Evolutionary conservation across 495 filamentous ascomycete genomes (phyloP), one percentile per base, ranked within the genome.

Genomic region (Aspergillus cristatus): DNA sequence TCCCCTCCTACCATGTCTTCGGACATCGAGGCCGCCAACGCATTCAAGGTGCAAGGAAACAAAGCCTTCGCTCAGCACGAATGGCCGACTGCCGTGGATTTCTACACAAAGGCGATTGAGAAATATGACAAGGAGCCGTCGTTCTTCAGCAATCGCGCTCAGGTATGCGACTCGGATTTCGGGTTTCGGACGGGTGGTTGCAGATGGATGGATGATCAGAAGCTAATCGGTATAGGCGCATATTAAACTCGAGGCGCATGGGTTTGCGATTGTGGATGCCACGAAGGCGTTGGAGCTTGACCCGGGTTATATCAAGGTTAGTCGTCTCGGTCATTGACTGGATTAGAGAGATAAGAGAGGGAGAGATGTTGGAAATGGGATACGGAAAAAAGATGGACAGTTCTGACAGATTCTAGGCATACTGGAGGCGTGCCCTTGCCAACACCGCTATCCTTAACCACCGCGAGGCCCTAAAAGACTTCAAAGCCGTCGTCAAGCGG

Each of bases 241-340:
- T 56, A 87, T 96, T 58, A 97, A 96, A 70, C 78, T 89, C 36
- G 91, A 99, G 64, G 73, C 89, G 17, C 95, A 87, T 60, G 91
- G 91, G 11, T 88, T 86, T 60, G 88, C 91, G 7, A 82, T 96
- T 44, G 70, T 81, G 16, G 91, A 99, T 65, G 93, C 91, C 17
- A 82, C 83, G n/a, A 88, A 84, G 61, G 90, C 93, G 14, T 79
- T 96, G 50, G 88, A 95, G 53, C 68, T 97, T 33, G 86, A 97
- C 53, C 74, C 84, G n/a, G 70, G 69, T 53, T 86, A 91, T 54
- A 71, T 84, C 52, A 95, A 95, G 78, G 86, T 87, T 26, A 43
- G 57, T 58, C 35, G 29, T 24, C 24, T 32, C 33, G n/a, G 18
- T 28, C 18, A 17, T 1, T 16, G 14, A 7, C 12, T 32, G 31